phyloP scores from a whole-genome alignment of 306 rosid genomes.

The Cajanus cajan region DNA sequence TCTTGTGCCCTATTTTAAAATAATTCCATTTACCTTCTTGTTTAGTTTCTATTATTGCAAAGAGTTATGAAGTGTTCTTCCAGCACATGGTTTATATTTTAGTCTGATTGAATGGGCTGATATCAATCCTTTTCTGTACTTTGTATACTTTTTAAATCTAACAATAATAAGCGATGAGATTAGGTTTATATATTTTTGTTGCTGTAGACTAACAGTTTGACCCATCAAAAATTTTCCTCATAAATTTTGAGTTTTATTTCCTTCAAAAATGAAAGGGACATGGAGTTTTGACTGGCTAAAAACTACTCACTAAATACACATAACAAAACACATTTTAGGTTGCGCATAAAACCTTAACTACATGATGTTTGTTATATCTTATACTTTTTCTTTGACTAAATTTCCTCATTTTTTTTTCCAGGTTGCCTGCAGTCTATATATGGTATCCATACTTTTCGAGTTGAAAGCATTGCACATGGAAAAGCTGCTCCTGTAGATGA shows the following conservation, averaged over 20 bases:
- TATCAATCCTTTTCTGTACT: neutral
- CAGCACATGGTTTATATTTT: neutral
- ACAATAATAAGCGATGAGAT: neutral
- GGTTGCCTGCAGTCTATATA: slow-evolving; percentile 87
- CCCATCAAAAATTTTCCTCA: neutral
- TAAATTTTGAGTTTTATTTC: slow-evolving; percentile 4
- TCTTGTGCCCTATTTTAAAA: neutral
- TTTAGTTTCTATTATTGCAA: neutral
- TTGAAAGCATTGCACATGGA: slow-evolving; percentile 82
- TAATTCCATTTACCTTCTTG: neutral
- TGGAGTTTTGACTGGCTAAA: slow-evolving; percentile 6
- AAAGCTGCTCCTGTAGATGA: slow-evolving; percentile 88
- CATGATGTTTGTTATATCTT: neutral
- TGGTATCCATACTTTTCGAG: slow-evolving; percentile 81
- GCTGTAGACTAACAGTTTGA: neutral
- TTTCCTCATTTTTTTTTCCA: slow-evolving; percentile 28
- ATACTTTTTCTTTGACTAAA: neutral
- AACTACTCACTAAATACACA: neutral
- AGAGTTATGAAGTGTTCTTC: neutral
- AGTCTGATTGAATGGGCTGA: neutral
- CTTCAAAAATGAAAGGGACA: neutral
- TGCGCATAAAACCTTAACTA: slow-evolving; percentile 8
- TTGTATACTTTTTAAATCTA: neutral
- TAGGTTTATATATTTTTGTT: neutral
- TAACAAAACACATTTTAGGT: slow-evolving; percentile 11